These are phyloP conservation scores for Parasarocladium wereldwijsianum DNA, from an alignment of 2,329 filamentous ascomycete genomes.

Conservation along the genomic window DNA sequence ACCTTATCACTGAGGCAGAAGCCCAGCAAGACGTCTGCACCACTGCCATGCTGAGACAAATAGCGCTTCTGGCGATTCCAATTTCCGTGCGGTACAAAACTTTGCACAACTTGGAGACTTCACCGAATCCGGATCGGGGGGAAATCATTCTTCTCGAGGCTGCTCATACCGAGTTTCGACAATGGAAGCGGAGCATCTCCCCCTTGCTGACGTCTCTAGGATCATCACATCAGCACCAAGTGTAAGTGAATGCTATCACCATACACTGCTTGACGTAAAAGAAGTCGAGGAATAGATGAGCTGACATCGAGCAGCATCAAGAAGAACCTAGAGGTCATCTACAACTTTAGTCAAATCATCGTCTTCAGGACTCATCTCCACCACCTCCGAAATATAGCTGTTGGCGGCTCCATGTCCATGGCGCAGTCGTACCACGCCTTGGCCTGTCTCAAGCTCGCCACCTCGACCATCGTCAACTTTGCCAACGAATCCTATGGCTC, in stretches of 20 bases:
- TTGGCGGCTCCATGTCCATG: constrained; percentile 5
- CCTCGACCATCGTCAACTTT: constrained; percentile 2
- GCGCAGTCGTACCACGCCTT: constrained; percentile 6
- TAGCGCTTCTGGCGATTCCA: constrained; percentile 2
- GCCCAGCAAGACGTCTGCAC: constrained; percentile 2
- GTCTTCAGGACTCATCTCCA: constrained; percentile 5
- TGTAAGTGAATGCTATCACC: not conserved
- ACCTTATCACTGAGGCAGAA: constrained; percentile 2
- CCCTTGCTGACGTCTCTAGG: constrained; percentile 3
- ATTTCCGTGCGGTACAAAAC: not conserved
- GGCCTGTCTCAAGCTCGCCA: constrained; percentile 5
- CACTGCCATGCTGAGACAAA: constrained; percentile 3
- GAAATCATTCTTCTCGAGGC: constrained; percentile 2
- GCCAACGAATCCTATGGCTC: not conserved
- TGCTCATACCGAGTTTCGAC: constrained; percentile 2
- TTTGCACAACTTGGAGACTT: not conserved
- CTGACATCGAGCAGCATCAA: not conserved
- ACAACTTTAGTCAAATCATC: constrained; percentile 4
- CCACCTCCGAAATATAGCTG: constrained; percentile 4
- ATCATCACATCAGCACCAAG: not conserved
- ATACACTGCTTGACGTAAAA: no score
- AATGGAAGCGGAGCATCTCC: constrained; percentile 4
- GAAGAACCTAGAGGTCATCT: constrained; percentile 4
- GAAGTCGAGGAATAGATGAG: not conserved
- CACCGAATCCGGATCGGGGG: not conserved